Percentiles rank a stretch among this genome's conserved stretches.
Conservation (phyloP, 177 flowering plant species). For the Vitis hybrid region DNA sequence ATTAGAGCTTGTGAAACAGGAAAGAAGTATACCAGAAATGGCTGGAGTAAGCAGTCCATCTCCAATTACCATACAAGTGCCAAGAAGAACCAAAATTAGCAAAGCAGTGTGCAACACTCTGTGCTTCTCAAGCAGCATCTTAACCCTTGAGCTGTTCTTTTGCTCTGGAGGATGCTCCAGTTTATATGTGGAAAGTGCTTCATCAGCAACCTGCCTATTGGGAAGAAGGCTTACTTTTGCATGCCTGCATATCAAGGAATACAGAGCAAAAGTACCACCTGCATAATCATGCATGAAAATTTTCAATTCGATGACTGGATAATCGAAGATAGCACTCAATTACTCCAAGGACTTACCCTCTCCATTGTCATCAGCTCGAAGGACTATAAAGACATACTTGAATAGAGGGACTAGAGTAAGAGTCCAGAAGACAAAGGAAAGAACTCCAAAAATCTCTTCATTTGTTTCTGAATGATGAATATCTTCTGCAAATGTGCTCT, state of each 20-base stretch:
- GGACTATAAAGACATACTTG: conserved; percentile 89
- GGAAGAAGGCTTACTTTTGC: conserved; percentile 80
- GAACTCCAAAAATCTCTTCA: conserved; percentile 89
- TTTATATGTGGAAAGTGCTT: conserved; percentile 72
- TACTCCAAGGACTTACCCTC: conserved; percentile 58
- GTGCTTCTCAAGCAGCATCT: conserved; percentile 69
- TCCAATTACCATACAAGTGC: conserved; percentile 93
- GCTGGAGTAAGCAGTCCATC: conserved; percentile 91
- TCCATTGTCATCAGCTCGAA: conserved; percentile 92
- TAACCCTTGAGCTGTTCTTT: conserved; percentile 42
- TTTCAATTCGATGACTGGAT: conserved; percentile 3
- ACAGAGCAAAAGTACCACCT: conserved; percentile 91
- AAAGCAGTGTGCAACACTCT: conserved; percentile 71
- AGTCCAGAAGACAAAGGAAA: conserved; percentile 95
- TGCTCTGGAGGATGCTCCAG: conserved; percentile 58
- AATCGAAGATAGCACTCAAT: not conserved
- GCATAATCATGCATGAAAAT: conserved; percentile 17
- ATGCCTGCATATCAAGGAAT: conserved; percentile 81
- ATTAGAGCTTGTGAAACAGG: not conserved
- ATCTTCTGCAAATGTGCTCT: conserved; percentile 91
- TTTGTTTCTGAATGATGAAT: conserved; percentile 88
- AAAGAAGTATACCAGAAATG: conserved; percentile 59
- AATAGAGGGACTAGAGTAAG: conserved; percentile 79
- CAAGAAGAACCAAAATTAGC: conserved; percentile 75
- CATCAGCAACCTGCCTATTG: conserved; percentile 74